These are phyloP conservation scores for Onygena corvina DNA, from an alignment of 2,329 filamentous ascomycete genomes.

Conservation along the genomic window DNA sequence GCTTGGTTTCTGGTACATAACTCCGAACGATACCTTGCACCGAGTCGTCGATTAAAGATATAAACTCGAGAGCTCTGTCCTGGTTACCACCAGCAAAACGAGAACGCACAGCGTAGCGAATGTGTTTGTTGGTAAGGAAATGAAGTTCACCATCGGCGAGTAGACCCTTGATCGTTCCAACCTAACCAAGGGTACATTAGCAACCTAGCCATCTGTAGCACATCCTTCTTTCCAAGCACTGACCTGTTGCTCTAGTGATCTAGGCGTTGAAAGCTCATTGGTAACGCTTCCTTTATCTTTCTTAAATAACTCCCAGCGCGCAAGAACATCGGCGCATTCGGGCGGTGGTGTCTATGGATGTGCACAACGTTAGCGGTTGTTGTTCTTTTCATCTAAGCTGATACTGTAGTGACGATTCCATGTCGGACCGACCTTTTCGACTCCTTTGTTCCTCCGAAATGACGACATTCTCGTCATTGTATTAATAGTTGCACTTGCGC, in stretches of 20 bases:
- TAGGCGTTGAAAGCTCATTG: background rate
- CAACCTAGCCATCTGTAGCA: background rate
- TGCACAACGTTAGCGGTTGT: background rate
- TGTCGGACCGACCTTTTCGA: too few species aligned
- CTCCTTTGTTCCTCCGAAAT: too few species aligned
- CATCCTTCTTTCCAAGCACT: background rate
- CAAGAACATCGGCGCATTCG: background rate
- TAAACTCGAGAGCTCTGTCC: slow-evolving; percentile 62
- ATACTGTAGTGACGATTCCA: too few species aligned
- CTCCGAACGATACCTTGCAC: slow-evolving; percentile 64
- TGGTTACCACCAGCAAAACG: slow-evolving; percentile 56
- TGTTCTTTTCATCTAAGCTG: background rate
- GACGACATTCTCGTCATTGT: too few species aligned
- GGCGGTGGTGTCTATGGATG: background rate
- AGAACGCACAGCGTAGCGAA: slow-evolving; percentile 49
- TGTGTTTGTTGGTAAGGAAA: slow-evolving; percentile 34
- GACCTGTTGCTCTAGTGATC: background rate
- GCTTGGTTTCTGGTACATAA: slow-evolving; percentile 57
- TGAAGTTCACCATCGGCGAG: background rate
- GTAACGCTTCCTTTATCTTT: background rate
- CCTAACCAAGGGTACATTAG: background rate
- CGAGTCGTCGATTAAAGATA: slow-evolving; percentile 68
- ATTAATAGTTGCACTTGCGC: background rate
- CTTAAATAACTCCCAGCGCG: background rate
- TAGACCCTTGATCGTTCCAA: background rate